Evolutionary conservation across 208 protist genomes (phyloP).

Genomic region (Phytomonas francai): DNA sequence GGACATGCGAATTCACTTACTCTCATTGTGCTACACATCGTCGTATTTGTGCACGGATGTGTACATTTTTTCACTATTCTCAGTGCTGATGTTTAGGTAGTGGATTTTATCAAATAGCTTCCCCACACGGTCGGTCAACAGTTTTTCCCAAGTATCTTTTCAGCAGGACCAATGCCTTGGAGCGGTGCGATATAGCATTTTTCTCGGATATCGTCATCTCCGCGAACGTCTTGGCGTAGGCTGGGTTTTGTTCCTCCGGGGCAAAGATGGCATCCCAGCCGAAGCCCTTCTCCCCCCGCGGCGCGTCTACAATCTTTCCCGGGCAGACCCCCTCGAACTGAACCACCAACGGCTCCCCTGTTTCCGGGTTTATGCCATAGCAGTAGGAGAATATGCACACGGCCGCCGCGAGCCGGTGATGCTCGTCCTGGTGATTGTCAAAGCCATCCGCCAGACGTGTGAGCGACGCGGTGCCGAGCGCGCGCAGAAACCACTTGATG

Average conservation of each 20-base stretch:
- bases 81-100: too few relatives aligned
- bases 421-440: conserved; percentile 40
- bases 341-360: conserved; percentile 15
- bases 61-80: too few relatives aligned
- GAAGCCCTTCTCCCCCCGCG: conserved; percentile 72
- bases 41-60: too few relatives aligned
- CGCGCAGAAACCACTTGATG: conserved; percentile 97
- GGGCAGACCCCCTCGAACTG: conserved; percentile 69
- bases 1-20: too few relatives aligned
- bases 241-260: conserved; percentile 34
- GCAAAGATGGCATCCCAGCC: conserved; percentile 97
- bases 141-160: conserved; percentile 19
- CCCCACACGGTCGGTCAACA: too few relatives aligned
- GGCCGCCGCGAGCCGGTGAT: conserved; percentile 61
- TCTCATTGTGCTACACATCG: too few relatives aligned
- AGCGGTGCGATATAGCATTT: conserved; percentile 94
- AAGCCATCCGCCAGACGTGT: conserved; percentile 90
- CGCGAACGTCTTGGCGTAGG: conserved; percentile 78
- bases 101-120: too few relatives aligned
- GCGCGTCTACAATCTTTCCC: conserved; percentile 54
- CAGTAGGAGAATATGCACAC: conserved; percentile 60
- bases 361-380: conserved; percentile 14
- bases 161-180: conserved; percentile 51
- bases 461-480: conserved; percentile 86
- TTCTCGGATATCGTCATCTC: conserved; percentile 88